Conservation (phyloP, 805 yeast genomes). For the Blastobotrys chiropterorum region DNA sequence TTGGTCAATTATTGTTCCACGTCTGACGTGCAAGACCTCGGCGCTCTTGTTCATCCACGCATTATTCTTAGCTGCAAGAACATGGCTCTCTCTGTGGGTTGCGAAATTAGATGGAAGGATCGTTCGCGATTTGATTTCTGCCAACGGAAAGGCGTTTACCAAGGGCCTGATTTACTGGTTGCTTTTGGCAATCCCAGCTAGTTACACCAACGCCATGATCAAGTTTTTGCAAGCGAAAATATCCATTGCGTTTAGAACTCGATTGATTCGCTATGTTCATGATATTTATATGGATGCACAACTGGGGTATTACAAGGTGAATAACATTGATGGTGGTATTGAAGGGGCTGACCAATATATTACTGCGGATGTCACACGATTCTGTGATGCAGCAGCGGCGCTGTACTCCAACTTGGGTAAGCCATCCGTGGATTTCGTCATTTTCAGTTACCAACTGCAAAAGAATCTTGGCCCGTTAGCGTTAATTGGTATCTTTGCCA, state of each 20-base stretch:
- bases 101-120: conserved; percentile 90
- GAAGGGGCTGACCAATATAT: conserved; percentile 82
- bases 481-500: conserved; percentile 69
- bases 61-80: conserved; percentile 67
- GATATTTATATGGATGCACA: conserved; percentile 79
- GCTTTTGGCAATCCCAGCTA: conserved; percentile 84
- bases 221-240: conserved; percentile 70
- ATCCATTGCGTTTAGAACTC: conserved; percentile 78
- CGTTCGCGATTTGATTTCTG: conserved; percentile 80
- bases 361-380: conserved; percentile 75
- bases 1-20: conserved; percentile 80
- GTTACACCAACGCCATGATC: conserved; percentile 86
- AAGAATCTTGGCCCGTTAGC: conserved; percentile 87
- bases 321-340: conserved; percentile 45
- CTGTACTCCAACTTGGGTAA: conserved; percentile 86
- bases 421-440: conserved; percentile 79
- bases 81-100: conserved; percentile 79
- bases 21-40: conserved; percentile 58
- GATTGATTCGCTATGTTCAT: conserved; percentile 77
- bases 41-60: conserved; percentile 64
- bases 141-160: conserved; percentile 65
- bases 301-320: conserved; percentile 77
- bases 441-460: conserved; percentile 76
- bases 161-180: conserved; percentile 84
- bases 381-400: conserved; percentile 74